These are phyloP conservation scores for Eutrema salsugineum DNA, from an alignment of 441 rosid genomes.

Conservation along the genomic window DNA sequence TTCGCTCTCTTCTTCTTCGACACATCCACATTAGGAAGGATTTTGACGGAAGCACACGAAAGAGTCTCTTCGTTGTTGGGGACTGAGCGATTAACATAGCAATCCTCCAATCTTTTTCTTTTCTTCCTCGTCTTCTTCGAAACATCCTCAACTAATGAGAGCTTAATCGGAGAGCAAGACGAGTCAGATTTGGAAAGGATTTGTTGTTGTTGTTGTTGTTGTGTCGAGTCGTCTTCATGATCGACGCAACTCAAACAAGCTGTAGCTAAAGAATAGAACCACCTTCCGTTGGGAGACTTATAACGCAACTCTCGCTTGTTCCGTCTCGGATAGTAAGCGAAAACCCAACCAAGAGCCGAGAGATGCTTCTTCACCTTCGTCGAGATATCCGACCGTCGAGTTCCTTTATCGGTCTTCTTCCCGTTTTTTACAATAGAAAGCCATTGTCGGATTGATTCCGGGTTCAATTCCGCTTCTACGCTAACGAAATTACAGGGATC, in stretches of 20 bases:
- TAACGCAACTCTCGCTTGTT: conserved; percentile 8
- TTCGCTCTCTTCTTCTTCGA: neutral
- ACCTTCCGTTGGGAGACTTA: conserved; percentile 9
- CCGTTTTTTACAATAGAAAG: neutral
- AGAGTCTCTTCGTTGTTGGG: no score
- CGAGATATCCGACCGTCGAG: conserved; percentile 1
- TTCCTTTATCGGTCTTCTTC: neutral
- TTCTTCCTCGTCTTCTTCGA: neutral
- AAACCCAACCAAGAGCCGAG: conserved; percentile 25
- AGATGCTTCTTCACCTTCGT: conserved; percentile 24
- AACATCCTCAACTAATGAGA: neutral
- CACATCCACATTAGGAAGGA: neutral
- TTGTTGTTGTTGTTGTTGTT: neutral
- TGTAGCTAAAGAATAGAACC: conserved; percentile 8
- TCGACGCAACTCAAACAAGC: conserved; percentile 19
- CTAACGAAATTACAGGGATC: neutral
- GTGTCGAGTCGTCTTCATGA: neutral
- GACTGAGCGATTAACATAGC: neutral
- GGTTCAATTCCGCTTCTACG: conserved; percentile 8
- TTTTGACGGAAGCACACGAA: neutral
- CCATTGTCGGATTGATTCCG: conserved; percentile 14
- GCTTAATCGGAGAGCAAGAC: neutral
- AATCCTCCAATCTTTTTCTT: neutral
- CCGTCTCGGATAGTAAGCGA: neutral
- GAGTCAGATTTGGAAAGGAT: neutral